Conservation (phyloP, 2,329 filamentous ascomycete species). For the Fusarium sp. region DNA sequence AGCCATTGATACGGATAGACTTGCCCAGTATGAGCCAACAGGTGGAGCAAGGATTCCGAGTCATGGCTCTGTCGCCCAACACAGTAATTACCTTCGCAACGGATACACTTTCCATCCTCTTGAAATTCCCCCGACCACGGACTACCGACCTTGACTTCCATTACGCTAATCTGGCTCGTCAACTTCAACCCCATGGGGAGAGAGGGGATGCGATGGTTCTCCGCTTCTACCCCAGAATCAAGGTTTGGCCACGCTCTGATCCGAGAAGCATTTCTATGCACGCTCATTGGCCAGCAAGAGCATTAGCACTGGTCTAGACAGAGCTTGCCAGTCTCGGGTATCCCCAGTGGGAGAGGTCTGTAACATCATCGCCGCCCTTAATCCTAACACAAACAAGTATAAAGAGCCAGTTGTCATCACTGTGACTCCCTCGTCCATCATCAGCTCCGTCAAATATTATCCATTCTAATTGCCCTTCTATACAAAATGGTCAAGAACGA, state of each 20-base stretch:
- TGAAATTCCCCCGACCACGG: background rate
- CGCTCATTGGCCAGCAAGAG: background rate
- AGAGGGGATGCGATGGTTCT: background rate
- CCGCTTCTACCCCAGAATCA: conserved; percentile 3
- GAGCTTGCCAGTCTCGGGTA: background rate
- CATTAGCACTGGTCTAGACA: background rate
- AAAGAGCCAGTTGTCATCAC: background rate
- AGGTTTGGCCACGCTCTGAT: background rate
- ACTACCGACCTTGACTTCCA: background rate
- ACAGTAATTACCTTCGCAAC: background rate
- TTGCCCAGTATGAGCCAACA: background rate
- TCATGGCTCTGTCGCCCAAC: background rate
- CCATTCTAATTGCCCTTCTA: background rate
- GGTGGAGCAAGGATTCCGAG: background rate
- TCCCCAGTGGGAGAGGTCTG: accelerated
- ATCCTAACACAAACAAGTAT: background rate
- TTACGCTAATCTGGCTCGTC: background rate
- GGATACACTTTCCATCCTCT: background rate
- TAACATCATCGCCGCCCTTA: background rate
- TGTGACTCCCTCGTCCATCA: background rate
- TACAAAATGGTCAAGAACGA: background rate
- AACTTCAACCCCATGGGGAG: background rate
- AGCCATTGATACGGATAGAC: background rate
- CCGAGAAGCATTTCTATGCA: background rate
- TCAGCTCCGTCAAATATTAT: background rate